Evolutionary conservation across 2,329 filamentous ascomycete species (phyloP).

Genomic region (Fonsecaea erecta): DNA sequence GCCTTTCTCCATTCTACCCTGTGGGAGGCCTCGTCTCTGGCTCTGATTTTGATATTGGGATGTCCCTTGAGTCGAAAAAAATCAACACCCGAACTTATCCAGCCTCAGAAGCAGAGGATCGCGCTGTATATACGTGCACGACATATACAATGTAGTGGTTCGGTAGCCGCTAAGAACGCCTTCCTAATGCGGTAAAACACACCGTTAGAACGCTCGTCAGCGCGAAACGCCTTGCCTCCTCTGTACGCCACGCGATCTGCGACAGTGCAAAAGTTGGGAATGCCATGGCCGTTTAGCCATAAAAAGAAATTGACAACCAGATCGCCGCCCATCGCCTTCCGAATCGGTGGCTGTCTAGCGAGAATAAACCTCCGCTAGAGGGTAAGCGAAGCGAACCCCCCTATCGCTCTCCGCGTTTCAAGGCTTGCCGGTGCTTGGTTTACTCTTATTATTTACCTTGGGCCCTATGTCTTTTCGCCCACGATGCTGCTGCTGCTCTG

Average conservation of each 20-base stretch:
- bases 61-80: no score
- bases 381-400: not conserved
- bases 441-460: not conserved
- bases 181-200: not conserved
- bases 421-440: no score
- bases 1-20: no score
- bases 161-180: constrained; percentile 43
- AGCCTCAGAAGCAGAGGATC: no score
- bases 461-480: no score
- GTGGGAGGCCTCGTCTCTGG: no score
- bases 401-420: not conserved
- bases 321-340: not conserved
- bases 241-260: not conserved
- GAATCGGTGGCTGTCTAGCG: not conserved
- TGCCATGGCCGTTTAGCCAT: not conserved
- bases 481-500: no score
- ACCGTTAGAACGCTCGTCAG: not conserved
- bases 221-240: not conserved
- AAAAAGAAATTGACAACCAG: not conserved
- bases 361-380: not conserved
- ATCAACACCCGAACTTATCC: no score
- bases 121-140: no score
- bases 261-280: not conserved
- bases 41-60: no score
- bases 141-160: no score